Evolutionary conservation across 768 basidiomycete species (phyloP).

Genomic region (Naganishia antarctica): DNA sequence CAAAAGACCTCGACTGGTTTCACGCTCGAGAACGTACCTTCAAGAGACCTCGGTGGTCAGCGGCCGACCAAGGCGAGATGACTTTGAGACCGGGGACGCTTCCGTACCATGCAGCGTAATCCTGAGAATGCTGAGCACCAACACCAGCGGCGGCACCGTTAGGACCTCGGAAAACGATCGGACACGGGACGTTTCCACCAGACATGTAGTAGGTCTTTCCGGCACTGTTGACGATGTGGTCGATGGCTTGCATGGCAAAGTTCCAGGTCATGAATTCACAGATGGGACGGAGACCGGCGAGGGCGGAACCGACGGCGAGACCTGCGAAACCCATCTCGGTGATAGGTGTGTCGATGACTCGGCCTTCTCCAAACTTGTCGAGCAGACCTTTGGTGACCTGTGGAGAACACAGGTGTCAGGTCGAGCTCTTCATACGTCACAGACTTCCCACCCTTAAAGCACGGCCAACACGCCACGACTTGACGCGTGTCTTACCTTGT

Average conservation of each 20-base stretch:
- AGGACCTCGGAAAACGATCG: conserved; percentile 98
- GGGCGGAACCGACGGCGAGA: conserved; percentile 86
- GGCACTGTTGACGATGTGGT: conserved; percentile 99
- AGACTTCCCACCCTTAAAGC: too few species aligned
- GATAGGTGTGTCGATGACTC: conserved; percentile 71
- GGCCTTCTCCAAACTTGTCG: conserved; percentile 98
- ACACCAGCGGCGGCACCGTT: conserved; percentile 98
- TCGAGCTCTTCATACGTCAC: neutral
- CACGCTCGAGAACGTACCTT: conserved; percentile 58
- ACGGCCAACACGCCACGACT: too few species aligned
- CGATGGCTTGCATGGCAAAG: conserved; percentile 97
- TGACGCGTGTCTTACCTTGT: conserved; percentile 39
- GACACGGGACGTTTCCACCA: conserved; percentile 95
- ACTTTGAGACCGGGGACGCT: conserved; percentile 91
- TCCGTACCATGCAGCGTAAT: conserved; percentile 82
- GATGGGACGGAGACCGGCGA: conserved; percentile 88
- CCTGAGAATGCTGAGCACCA: conserved; percentile 93
- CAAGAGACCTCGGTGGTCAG: conserved; percentile 96
- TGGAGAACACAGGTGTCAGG: neutral
- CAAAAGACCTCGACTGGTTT: neutral
- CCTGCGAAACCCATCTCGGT: conserved; percentile 99
- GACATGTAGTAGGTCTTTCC: conserved; percentile 99
- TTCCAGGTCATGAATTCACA: conserved; percentile 99
- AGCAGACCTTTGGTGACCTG: conserved; percentile 96
- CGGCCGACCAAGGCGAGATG: conserved; percentile 94